Evolutionary conservation across 441 rosid species (phyloP).

Genomic region (Kokia cookei): DNA sequence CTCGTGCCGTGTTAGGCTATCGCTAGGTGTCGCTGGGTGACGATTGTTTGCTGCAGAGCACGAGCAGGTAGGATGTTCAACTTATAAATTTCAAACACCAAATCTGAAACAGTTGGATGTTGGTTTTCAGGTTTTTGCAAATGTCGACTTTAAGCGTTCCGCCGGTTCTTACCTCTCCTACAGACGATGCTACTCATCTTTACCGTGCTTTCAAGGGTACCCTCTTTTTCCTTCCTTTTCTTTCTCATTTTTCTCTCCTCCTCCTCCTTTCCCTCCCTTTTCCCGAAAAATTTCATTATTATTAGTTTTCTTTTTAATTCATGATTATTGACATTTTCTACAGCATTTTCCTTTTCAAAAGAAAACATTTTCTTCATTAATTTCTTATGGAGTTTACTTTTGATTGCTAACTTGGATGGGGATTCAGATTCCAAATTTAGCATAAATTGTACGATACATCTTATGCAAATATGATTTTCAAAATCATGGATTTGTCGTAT

Average conservation of each 20-base stretch:
- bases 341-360: neutral
- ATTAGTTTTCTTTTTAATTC: neutral
- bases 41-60: neutral
- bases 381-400: neutral
- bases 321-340: neutral
- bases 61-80: neutral
- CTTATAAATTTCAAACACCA: neutral
- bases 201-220: conserved; percentile 62
- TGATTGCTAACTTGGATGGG: neutral
- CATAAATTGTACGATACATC: neutral
- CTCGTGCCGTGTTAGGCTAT: neutral
- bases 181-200: conserved; percentile 54
- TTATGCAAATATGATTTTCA: neutral
- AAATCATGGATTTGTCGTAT: neutral
- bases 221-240: neutral
- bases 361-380: neutral
- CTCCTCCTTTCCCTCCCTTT: too few relatives aligned
- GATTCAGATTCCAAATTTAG: neutral
- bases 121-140: neutral
- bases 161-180: conserved; percentile 36
- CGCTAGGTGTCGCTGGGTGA: neutral
- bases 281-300: too few relatives aligned
- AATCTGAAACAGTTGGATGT: neutral
- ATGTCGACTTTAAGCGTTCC: conserved; percentile 52
- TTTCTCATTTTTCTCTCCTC: neutral